These are phyloP conservation scores for Fusarium clavum DNA, from an alignment of 2,329 filamentous ascomycete species.

Conservation along the genomic window DNA sequence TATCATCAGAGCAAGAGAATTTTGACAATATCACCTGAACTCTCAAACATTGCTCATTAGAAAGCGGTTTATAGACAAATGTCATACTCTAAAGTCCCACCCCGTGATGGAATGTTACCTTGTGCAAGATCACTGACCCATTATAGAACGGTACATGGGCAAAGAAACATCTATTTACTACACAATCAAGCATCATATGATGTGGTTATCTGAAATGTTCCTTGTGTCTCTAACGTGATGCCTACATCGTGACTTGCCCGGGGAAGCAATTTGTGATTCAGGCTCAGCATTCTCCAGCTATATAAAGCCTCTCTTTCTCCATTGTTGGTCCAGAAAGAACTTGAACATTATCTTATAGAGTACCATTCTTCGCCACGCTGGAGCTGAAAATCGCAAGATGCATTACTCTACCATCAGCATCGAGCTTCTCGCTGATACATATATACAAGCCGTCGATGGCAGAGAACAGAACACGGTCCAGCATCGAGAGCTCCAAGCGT, in stretches of 20 bases:
- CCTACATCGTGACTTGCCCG: neutral
- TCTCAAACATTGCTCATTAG: too few species aligned
- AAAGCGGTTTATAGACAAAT: neutral
- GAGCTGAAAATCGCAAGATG: neutral
- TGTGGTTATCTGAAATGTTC: neutral
- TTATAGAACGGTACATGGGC: neutral
- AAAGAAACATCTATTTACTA: neutral
- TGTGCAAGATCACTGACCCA: neutral
- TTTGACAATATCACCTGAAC: too few species aligned
- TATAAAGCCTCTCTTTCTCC: neutral
- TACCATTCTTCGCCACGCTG: neutral
- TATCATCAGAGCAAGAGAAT: neutral
- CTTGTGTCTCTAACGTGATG: neutral
- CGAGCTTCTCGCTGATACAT: neutral
- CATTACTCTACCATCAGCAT: too few species aligned
- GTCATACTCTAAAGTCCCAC: neutral
- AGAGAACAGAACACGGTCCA: fast-evolving
- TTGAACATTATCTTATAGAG: neutral
- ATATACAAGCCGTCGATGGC: neutral
- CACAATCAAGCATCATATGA: neutral
- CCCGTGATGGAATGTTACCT: neutral
- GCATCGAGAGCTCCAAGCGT: neutral
- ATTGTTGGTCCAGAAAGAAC: fast-evolving
- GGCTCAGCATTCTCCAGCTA: neutral
- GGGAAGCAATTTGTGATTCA: neutral